A percentile compares a stretch with the other conserved stretches of the same genome.
phyloP scores from a whole-genome alignment of 208 protist genomes.

The Wallacemonas sp. region DNA sequence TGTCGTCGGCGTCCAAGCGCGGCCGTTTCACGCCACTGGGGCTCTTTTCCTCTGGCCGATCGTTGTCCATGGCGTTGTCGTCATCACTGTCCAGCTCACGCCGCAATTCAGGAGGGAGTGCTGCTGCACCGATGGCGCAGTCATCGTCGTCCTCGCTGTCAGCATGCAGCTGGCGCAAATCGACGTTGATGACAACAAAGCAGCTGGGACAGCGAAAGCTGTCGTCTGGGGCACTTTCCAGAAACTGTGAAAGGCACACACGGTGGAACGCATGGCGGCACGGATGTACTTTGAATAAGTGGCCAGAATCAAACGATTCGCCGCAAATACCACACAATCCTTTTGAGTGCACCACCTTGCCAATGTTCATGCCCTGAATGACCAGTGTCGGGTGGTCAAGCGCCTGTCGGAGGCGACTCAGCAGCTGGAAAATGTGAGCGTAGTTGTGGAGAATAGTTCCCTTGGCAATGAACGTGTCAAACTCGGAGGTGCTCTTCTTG shows the following conservation, averaged over 20 bases:
- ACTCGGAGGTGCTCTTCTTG: slow-evolving; percentile 88
- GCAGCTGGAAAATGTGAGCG: slow-evolving; percentile 94
- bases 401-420: slow-evolving; percentile 90
- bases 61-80: too few relatives aligned
- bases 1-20: slow-evolving; percentile 3
- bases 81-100: slow-evolving; percentile 32
- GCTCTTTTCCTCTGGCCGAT: too few relatives aligned
- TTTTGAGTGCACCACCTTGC: slow-evolving; percentile 50
- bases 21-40: neutral
- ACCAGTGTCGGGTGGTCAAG: slow-evolving; percentile 91
- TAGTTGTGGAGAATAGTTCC: slow-evolving; percentile 94
- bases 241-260: slow-evolving; percentile 80
- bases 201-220: slow-evolving; percentile 84
- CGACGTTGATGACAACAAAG: slow-evolving; percentile 85
- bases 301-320: slow-evolving; percentile 58
- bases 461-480: slow-evolving; percentile 90
- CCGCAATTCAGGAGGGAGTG: slow-evolving; percentile 70
- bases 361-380: slow-evolving; percentile 69
- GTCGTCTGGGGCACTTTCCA: slow-evolving; percentile 78
- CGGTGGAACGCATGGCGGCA: slow-evolving; percentile 87
- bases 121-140: slow-evolving; percentile 31
- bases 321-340: slow-evolving; percentile 85
- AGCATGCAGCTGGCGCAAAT: slow-evolving; percentile 67
- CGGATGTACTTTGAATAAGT: slow-evolving; percentile 53
- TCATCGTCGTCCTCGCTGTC: slow-evolving; percentile 67